Evolutionary conservation across 2,329 filamentous ascomycete species (phyloP), one percentile per base, ranked within the genome.

Genomic region (Tympanopsis confertula): DNA sequence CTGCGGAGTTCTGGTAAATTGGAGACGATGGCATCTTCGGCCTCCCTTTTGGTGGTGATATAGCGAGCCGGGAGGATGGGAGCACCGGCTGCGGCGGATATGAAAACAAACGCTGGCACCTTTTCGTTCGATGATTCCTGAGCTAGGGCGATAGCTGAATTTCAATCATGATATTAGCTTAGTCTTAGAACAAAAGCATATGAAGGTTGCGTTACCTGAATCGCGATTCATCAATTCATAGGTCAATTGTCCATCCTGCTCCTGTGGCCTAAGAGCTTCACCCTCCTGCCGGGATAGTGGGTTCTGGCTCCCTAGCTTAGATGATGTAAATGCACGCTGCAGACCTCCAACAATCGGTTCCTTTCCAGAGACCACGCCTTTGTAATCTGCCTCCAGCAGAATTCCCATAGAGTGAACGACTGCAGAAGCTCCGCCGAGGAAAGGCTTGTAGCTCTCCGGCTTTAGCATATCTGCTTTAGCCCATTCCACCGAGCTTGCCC

Each of bases 191-290:
- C 19, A n/a, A 10, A 36, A 32, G 14, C 18, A 17, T 36, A 38
- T 13, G 35, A 22, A 42, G 36, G 20, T 54, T 20, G 51, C 72
- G 69, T 69, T 32, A 71, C 71, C 30, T 12, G 30, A 33, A 62
- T 96, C 89, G 40, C 91, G 75, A 63, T 98, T 98, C 86, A 98
- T 95, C 42, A 87, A 70, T 65, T 96, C 91, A 64, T 98, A 98
- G 14, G 89, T 95, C 50, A 94, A 68, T 60, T 91, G 83, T 19
- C 79, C 78, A 47, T 78, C 77, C 35, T 66, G 71, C 56, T 84
- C 78, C 38, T 77, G 68, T 1, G 79, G 71, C 46, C 71, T 68
- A 46, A 88, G 69, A 42, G 73, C 68, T 43, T 74, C 71, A 36
- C 69, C 74, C 30, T 67, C 57, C 37, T 65, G 63, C 38, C 71